Base-by-base conservation (phyloP, 345 rosid genomes). In the Populus simonii region DNA sequence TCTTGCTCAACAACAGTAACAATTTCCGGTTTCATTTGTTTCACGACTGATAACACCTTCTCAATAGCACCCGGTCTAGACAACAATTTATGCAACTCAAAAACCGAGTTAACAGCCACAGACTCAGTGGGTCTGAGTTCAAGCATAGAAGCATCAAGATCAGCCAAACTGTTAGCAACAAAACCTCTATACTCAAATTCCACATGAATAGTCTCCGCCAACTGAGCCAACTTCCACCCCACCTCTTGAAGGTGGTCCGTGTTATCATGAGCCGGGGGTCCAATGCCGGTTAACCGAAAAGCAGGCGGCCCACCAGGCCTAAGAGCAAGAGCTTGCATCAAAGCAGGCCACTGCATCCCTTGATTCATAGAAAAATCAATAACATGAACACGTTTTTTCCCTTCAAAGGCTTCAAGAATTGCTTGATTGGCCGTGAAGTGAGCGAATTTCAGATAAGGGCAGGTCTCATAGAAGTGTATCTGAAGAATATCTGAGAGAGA, bases 391-490 rank as follows among this genome's bases (percentile, higher is more conserved):
- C 91, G 76, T 15, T 83, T 82, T 55, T 88, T 88, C 4, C 90
- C 90, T 67, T 84, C 87, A 51, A 92, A 92, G 43, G 97, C 97
- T 81, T 91, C 97, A 8, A 89, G 88, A 59, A 93, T 93, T 4
- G 96, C 96, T 82, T 93, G 97, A 68, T 93, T 91, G 16, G 97
- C 96, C 0, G 93, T 93, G 81, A 93, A 93, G 18, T 93, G 96
- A 33, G 96, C 97, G 79, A 91, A 93, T 70, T 93, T 91, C 15
- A 93, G 90, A n/a, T 93, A 93, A 0, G 97, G 97, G 70, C 96
- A 91, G 3, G 96, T 82, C 80, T 93, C 97, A 71, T 93, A 93
- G 77, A 91, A 93, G 82, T 93, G 93, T 89, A 88, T 87, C 93
- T 93, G 89, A n/a, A 93, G 91, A 47, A 87, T 76, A 53, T 93